Base-by-base conservation (phyloP, 2,329 filamentous ascomycete genomes). In the Fragosphaeria purpurea region DNA sequence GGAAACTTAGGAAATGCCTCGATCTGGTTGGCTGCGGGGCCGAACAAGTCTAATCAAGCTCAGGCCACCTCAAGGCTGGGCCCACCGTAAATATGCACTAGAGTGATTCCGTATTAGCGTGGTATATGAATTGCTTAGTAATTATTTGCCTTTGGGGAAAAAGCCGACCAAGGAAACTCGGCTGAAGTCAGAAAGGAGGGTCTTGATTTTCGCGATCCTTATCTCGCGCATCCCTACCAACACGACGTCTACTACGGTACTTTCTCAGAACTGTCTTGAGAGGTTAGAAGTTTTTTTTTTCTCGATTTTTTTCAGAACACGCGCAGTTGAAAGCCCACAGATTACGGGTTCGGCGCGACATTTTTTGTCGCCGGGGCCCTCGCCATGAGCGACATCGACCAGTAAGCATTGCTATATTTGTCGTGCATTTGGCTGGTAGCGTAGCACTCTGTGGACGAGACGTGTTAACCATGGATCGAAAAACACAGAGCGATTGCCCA, bases 381-480 rank as follows among this genome's bases (percentile, higher is more conserved):
- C 50, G 65, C 61, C 50, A 96, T 95, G 86, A 95, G 90, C 70
- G 89, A 97, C 68, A 80, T 97, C 62, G 93, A 97, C 73, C 86
- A 82, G 90, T 95, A 76, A 59, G 73, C 61, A 44, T 37, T 37
- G 7, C 35, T 37, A 11, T 7, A 2, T 37, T 37, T 37, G 7
- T 11, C 35, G 35, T 37, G 35, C 11, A 22, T 22, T 22, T 22
- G 22, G 7, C 35, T 37, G 35, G 7, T 37, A 37, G 7, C 11
- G 7, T 37, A 11, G 11, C 11, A 35, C 39, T 43, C 33, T 35
- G 39, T 22, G 33, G n/a, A 41, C 6, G 40, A 50, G 31, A 41
- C 8, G 7, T 41, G 8, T 22, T 41, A 12, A 34, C 12, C 35
- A 37, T 37, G 35, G 35, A 37, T 37, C 35, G 9, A 12, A 40